Evolutionary conservation across 2,329 filamentous ascomycete species (phyloP), one percentile per base, ranked within the genome.

Genomic region (Verticillium dahliae): DNA sequence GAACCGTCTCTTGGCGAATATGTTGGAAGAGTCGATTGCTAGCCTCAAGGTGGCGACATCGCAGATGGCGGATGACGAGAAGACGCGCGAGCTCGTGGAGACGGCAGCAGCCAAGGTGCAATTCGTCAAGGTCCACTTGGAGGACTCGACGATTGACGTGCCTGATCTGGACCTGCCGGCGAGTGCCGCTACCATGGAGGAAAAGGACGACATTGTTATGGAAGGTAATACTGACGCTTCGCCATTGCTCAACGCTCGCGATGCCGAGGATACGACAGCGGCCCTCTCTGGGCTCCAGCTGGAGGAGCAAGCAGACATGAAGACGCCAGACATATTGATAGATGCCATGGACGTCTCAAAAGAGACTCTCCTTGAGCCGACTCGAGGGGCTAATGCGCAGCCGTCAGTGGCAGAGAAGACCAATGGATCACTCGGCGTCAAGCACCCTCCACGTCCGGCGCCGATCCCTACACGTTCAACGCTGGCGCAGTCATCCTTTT

Each of bases 401-500:
- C 37, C 45, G 1, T 4, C n/a, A 22, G 34, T 22, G 13, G 15
- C 55, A 22, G 33, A 57, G n/a, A 34, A 37, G 55, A 22, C 55
- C 1, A 37, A 57, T n/a, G 55, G 55, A 6, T 35, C 34, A 6
- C 33, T 35, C 55, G 55, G 18, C 7, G 34, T 18, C 34, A 57
- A 57, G n/a, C 13, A 35, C 15, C n/a, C 31, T 27, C 54, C 14
- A 4, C 73, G 63, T 60, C 68, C 69, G 56, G 74, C 64, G 66
- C 75, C 83, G 1, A 81, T 86, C 15, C 85, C 84, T 0, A 85
- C 85, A 22, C 81, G 88, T 27, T 89, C 88, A 3, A 85, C 82
- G 0, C 79, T 92, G 38, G 88, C 88, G 1, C 88, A 90, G 66
- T 91, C 90, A 7, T 89, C 87, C 4, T 92, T 91, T 72, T 87